A percentile compares a stretch with the other conserved stretches of the same genome.
Evolutionary conservation across 176 grass and related monocot species (phyloP).

Genomic region (Avena eriantha): DNA sequence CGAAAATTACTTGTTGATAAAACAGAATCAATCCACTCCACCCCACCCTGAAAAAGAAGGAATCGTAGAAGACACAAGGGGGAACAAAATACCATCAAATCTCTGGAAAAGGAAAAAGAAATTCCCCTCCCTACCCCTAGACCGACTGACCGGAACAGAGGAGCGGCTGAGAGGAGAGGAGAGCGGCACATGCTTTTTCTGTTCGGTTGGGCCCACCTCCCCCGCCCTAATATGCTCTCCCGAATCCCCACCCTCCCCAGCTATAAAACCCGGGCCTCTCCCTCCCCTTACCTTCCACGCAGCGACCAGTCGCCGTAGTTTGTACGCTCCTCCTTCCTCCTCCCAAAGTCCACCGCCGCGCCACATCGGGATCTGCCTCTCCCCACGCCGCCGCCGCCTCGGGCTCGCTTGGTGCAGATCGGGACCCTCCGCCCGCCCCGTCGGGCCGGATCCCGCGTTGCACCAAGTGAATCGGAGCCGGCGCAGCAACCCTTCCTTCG

Average conservation of each 20-base stretch:
- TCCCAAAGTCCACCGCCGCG: not conserved
- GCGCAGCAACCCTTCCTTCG: slow-evolving; percentile 41
- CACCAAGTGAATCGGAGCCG: slow-evolving; percentile 99
- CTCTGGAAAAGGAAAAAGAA: slow-evolving; percentile 11
- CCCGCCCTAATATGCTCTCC: slow-evolving; percentile 39
- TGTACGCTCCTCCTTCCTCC: not conserved
- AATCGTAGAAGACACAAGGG: not conserved
- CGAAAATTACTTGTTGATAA: not conserved
- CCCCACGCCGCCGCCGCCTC: slow-evolving; percentile 69
- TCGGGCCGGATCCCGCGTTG: slow-evolving; percentile 91
- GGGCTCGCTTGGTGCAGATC: slow-evolving; percentile 99
- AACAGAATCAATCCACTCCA: not conserved
- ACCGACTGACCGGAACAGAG: not conserved
- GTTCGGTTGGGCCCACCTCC: slow-evolving; percentile 25
- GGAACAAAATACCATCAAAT: not conserved
- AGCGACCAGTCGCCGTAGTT: slow-evolving; percentile 35
- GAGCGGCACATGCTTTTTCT: slow-evolving; percentile 25
- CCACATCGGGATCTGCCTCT: not conserved
- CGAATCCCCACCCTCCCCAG: not conserved
- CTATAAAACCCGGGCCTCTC: slow-evolving; percentile 39
- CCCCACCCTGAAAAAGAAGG: not conserved
- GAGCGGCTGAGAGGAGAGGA: not conserved
- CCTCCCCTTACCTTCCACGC: not conserved
- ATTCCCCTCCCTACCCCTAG: not conserved
- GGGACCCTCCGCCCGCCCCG: slow-evolving; percentile 69